These are phyloP conservation scores for Adansonia madagascariensis DNA, from an alignment of 441 rosid genomes.

Conservation along the genomic window DNA sequence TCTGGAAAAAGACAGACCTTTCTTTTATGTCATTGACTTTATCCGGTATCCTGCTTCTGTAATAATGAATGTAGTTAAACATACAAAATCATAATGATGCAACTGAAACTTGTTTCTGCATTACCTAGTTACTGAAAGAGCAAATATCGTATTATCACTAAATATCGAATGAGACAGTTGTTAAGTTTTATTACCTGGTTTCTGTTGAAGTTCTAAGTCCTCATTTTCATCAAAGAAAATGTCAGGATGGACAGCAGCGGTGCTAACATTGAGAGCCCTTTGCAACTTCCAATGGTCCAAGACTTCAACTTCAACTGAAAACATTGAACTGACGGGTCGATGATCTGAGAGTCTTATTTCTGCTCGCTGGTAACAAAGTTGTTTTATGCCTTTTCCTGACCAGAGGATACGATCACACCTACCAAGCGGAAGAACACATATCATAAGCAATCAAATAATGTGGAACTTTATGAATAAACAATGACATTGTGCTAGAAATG, in stretches of 20 bases:
- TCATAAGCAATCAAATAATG: not conserved
- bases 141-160: not conserved
- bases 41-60: slow-evolving; percentile 13
- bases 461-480: not conserved
- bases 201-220: slow-evolving; percentile 31
- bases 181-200: slow-evolving; percentile 34
- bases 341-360: slow-evolving; percentile 83
- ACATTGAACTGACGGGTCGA: slow-evolving; percentile 84
- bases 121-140: not conserved
- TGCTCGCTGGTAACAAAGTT: slow-evolving; percentile 69
- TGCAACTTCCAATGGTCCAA: slow-evolving; percentile 76
- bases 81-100: not conserved
- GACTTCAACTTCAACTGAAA: slow-evolving; percentile 81
- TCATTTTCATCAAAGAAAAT: slow-evolving; percentile 46
- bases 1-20: not conserved
- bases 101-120: slow-evolving; percentile 1
- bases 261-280: slow-evolving; percentile 71
- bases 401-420: slow-evolving; percentile 98
- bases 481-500: not conserved
- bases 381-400: slow-evolving; percentile 83
- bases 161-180: slow-evolving; percentile 1
- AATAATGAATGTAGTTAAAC: slow-evolving; percentile 14
- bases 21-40: not conserved
- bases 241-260: slow-evolving; percentile 76
- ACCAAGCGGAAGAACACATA: not conserved